Evolutionary conservation across 129 eudicot species (phyloP).

Genomic region (Mikania micrantha): DNA sequence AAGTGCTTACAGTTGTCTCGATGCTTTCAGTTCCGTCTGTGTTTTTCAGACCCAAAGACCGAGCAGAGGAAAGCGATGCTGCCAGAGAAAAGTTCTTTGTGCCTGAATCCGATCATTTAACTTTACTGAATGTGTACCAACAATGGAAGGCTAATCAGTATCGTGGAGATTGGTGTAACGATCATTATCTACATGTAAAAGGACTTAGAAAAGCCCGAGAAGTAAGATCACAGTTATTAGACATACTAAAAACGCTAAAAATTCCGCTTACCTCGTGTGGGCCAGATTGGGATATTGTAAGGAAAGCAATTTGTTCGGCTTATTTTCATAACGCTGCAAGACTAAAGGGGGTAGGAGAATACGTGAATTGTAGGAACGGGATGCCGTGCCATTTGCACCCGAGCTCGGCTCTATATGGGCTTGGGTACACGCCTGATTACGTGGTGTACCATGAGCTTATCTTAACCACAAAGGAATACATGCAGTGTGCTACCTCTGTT

Average conservation of each 20-base stretch:
- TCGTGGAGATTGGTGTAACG: constrained; percentile 69
- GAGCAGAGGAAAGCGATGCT: constrained; percentile 70
- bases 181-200: constrained; percentile 55
- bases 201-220: constrained; percentile 58
- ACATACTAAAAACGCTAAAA: constrained; percentile 46
- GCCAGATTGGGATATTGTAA: constrained; percentile 55
- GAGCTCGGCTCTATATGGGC: constrained; percentile 49
- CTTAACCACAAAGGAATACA: constrained; percentile 51
- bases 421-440: constrained; percentile 51
- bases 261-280: constrained; percentile 50
- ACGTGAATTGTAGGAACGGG: constrained; percentile 49
- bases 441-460: constrained; percentile 59
- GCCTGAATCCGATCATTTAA: constrained; percentile 61
- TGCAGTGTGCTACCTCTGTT: constrained; percentile 51
- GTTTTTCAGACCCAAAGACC: constrained; percentile 59
- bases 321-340: constrained; percentile 67
- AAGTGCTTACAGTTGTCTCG: constrained; percentile 52
- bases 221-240: constrained; percentile 48
- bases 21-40: constrained; percentile 72
- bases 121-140: constrained; percentile 51
- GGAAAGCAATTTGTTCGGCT: constrained; percentile 63
- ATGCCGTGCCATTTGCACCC: constrained; percentile 70
- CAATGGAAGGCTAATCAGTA: constrained; percentile 61
- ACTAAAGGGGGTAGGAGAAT: constrained; percentile 55
- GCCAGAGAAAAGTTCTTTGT: constrained; percentile 63